Evolutionary conservation across 1,284 basidiomycete genomes (phyloP), one percentile per base, ranked within the genome.

Genomic region (Fistulina hepatica): DNA sequence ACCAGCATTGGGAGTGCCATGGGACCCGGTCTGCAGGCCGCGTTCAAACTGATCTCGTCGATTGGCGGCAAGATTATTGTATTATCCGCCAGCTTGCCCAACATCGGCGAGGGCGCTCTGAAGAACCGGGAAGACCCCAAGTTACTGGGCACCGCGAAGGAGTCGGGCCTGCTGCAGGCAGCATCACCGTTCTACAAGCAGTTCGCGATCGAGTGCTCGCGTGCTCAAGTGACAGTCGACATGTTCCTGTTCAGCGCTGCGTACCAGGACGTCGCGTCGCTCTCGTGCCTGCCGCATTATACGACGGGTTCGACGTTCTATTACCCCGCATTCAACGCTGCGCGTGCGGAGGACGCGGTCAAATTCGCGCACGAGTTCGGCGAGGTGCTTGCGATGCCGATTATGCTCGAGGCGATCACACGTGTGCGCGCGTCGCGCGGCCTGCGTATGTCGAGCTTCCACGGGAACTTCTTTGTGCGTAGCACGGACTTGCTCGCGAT

Each of bases 401-500:
- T 98, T 54, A 93, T 92, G 71, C 69, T 97, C 48, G 95, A 98
- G 60, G 94, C 92, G 12, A 90, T 99, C 42, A 93, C 97, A 71
- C 88, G 95, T 58, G 88, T 98, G 23, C 90, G 95, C 47, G 92
- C 93, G 20, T 89, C 92, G 2, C 75, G 89, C 63, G 90, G 45
- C 4, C 67, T 99, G 40, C 83, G 95, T 42, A 92, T 97, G 82
- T 82, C 91, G 5, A 89, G 90, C 2, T 99, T 97, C 84, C 92
- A 98, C 53, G 95, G 95, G 49, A 98, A 98, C 70, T 98, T 98
- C 69, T 98, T 99, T 59, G 92, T 97, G 37, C 82, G 95, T 36
- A 97, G 93, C 9, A 97, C 94, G 22, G 95, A 99, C 63, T 71
- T 98, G 23, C 73, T 98, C 22, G 92, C 94, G 3, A 84, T 98